phyloP scores from a whole-genome alignment of 176 grass and related monocot genomes.

The Calamus simplicifolius region DNA sequence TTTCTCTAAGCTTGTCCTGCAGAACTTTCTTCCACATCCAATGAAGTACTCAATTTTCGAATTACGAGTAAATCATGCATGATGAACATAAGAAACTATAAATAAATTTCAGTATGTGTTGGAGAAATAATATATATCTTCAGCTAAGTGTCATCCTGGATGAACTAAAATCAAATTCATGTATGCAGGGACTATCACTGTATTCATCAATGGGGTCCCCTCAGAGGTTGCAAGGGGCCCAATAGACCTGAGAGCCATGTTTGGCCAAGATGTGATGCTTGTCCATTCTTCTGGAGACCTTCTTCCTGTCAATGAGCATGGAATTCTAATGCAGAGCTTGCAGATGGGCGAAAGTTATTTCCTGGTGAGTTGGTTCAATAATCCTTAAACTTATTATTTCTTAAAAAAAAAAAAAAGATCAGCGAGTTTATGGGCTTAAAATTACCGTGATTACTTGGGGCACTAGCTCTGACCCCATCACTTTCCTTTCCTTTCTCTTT shows the following conservation, averaged over 20 bases:
- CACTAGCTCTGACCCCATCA: too few species aligned
- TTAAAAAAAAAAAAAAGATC: neutral
- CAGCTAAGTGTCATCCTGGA: too few species aligned
- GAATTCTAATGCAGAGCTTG: conserved; percentile 73
- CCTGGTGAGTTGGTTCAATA: conserved; percentile 37
- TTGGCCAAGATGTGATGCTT: conserved; percentile 79
- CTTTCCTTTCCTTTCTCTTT: conserved; percentile 8
- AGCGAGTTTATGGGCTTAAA: too few species aligned
- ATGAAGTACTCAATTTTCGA: too few species aligned
- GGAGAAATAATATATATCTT: too few species aligned
- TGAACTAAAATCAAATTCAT: conserved; percentile 1
- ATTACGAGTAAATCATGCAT: too few species aligned
- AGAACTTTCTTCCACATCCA: too few species aligned
- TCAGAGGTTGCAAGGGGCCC: conserved; percentile 73
- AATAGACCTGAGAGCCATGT: conserved; percentile 76
- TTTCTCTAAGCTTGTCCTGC: too few species aligned
- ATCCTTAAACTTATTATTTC: neutral
- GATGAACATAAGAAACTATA: too few species aligned
- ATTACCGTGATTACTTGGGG: too few species aligned
- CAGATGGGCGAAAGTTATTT: conserved; percentile 95
- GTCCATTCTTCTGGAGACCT: conserved; percentile 56
- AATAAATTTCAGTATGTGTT: too few species aligned
- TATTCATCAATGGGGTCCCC: conserved; percentile 87
- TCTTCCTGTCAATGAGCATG: conserved; percentile 81
- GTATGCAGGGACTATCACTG: conserved; percentile 76